Percentiles rank a stretch among this genome's conserved stretches.
Evolutionary conservation across 371 early-diverging fungal species (phyloP).

Genomic region (Smittium culicis): DNA sequence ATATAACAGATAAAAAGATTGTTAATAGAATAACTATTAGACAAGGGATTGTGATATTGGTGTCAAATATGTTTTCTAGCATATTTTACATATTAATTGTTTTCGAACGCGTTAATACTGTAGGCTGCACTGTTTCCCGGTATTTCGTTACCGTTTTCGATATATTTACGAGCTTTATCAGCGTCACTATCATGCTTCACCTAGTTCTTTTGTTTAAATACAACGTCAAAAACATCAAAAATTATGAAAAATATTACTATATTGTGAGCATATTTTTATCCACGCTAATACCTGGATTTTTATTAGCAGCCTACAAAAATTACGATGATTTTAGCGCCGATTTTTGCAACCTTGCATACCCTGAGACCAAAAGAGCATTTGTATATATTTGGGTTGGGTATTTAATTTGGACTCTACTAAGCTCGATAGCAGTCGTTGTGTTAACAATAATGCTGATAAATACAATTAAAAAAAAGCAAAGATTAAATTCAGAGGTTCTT

Average conservation of each 20-base stretch:
- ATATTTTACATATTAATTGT: background rate
- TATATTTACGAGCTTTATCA: slow-evolving; percentile 1
- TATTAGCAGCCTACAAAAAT: background rate
- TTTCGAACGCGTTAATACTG: background rate
- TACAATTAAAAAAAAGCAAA: background rate
- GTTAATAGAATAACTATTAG: background rate
- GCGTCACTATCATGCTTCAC: background rate
- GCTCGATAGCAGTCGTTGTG: background rate
- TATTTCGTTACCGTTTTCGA: background rate
- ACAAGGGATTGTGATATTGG: background rate
- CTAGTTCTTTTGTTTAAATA: background rate
- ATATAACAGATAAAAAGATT: background rate
- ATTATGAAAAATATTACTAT: slow-evolving; percentile 4
- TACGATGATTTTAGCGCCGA: background rate
- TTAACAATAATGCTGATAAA: background rate
- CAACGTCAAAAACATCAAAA: background rate
- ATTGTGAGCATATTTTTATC: background rate
- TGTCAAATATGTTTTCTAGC: background rate
- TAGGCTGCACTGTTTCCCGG: background rate
- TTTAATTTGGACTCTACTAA: background rate
- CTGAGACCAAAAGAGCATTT: background rate
- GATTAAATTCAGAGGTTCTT: background rate
- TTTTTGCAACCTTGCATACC: background rate
- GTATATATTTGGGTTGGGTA: background rate
- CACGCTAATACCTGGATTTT: background rate